Percentiles rank a stretch among this genome's conserved stretches.
These are phyloP conservation scores for Phaeosphaeriaceae sp. DNA, from an alignment of 2,329 filamentous ascomycete genomes.

Conservation along the genomic window DNA sequence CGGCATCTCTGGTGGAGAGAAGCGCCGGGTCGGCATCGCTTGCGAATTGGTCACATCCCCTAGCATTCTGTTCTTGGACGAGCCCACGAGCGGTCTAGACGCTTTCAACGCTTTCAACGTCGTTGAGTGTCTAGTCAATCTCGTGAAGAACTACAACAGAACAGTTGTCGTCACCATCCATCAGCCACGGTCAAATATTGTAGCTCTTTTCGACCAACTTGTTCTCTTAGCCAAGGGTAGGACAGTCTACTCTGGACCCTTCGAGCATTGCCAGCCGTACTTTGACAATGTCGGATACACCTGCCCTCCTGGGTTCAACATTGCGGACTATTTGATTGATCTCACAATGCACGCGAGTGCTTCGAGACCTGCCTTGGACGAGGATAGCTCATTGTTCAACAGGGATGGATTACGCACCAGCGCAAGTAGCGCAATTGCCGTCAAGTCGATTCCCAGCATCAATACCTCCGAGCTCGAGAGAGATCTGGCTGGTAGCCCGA, in stretches of 20 bases:
- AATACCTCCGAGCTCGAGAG: slow-evolving; percentile 78
- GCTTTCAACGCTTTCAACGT: slow-evolving; percentile 99
- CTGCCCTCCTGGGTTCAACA: slow-evolving; percentile 97
- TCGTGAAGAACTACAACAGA: slow-evolving; percentile 95
- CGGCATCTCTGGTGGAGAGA: slow-evolving; percentile 96
- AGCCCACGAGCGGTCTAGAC: slow-evolving; percentile 94
- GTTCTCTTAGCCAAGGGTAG: slow-evolving; percentile 87
- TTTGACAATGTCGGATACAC: slow-evolving; percentile 92
- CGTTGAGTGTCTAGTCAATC: slow-evolving; percentile 89
- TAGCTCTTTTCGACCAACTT: slow-evolving; percentile 94
- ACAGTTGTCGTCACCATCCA: slow-evolving; percentile 99
- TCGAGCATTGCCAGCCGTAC: slow-evolving; percentile 85
- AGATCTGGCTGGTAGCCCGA: slow-evolving; percentile 61
- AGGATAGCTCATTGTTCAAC: slow-evolving; percentile 65
- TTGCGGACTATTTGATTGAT: slow-evolving; percentile 96
- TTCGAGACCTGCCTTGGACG: slow-evolving; percentile 61
- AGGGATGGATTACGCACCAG: slow-evolving; percentile 72
- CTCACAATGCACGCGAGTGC: slow-evolving; percentile 93
- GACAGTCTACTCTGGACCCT: slow-evolving; percentile 92
- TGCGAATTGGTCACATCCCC: slow-evolving; percentile 98
- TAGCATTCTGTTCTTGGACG: slow-evolving; percentile 95
- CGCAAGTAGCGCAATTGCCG: slow-evolving; percentile 83
- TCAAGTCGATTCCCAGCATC: slow-evolving; percentile 88
- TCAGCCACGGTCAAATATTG: slow-evolving; percentile 96
- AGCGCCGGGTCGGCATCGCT: slow-evolving; percentile 93